phyloP scores from a whole-genome alignment of 192 early-diverging fungal genomes.

The Neocallimastix lanati region DNA sequence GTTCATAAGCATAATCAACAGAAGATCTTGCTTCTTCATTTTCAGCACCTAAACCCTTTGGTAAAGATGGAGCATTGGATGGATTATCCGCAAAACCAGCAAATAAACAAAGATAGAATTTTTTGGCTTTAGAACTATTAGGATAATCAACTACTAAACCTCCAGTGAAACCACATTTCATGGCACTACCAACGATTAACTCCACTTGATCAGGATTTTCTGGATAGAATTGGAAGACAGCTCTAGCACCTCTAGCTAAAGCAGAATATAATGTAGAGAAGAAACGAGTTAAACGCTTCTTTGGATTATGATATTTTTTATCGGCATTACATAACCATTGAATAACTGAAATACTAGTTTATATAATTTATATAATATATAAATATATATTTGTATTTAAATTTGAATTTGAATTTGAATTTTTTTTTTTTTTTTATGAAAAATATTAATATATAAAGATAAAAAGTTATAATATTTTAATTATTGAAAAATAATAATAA shows the following conservation, averaged over 20 bases:
- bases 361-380: no score
- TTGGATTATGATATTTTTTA: conserved; percentile 67
- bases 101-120: conserved; percentile 91
- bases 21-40: conserved; percentile 16
- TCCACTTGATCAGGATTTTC: conserved; percentile 89
- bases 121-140: conserved; percentile 89
- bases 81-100: conserved; percentile 55
- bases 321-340: conserved; percentile 99
- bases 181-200: conserved; percentile 70
- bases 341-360: conserved; percentile 67
- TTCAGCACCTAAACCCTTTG: conserved; percentile 23
- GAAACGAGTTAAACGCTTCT: conserved; percentile 65
- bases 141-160: conserved; percentile 92
- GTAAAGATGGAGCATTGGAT: conserved; percentile 31
- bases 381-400: no score
- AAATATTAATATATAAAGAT: no score
- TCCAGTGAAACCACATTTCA: conserved; percentile 86
- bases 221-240: conserved; percentile 96
- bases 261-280: conserved; percentile 86
- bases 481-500: no score
- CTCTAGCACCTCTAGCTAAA: conserved; percentile 69
- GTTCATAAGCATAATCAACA: background rate
- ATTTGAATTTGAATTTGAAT: no score
- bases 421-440: no score
- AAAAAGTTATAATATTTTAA: no score